Evolutionary conservation across 2,329 filamentous ascomycete species (phyloP), one percentile per base, ranked within the genome.

Genomic region (Aspergillus fijiensis): DNA sequence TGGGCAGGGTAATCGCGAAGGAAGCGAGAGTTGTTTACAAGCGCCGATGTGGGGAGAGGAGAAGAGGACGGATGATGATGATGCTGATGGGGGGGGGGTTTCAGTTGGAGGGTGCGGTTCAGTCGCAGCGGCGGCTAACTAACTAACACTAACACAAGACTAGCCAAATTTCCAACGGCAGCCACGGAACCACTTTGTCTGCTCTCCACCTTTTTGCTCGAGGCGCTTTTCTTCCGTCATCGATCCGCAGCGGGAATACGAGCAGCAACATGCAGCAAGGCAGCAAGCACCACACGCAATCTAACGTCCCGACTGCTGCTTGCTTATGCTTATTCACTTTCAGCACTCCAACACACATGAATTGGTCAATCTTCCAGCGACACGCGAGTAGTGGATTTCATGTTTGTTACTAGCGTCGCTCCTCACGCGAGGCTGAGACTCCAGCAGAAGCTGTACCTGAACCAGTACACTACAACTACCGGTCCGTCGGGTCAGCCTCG

Each of bases 11-110:
- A 42, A 39, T 47, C 42, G 29, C 51, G 14, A 55, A 49, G 42
- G 27, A 55, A 42, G 35, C 49, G 49, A 45, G 47, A 27, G 49
- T 58, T 56, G 55, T 58, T 58, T 51, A 58, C 56, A 54, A 49
- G 55, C 55, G 59, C 59, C 51, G 35, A 58, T 60, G 59, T 60
- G 59, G 59, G 59, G 59, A 47, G 55, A 45, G 49, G 55, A 57
- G 55, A 57, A 55, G 50, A 49, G 29, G 59, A 48, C 21, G 35
- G 33, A 35, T 49, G 49, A 51, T 23, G 29, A 49, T 51, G 50
- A 4, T 35, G 33, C 16, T 35, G 33, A 45, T 45, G 14, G 39
- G 39, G 39, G 39, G 39, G n/a, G 16, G 39, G 14, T 6, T 45
- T 45, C 39, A 45, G 16, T 45, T 45, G 27, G 27, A 29, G 27